phyloP scores from a whole-genome alignment of 208 protist genomes.

The Leishmania aethiopica region DNA sequence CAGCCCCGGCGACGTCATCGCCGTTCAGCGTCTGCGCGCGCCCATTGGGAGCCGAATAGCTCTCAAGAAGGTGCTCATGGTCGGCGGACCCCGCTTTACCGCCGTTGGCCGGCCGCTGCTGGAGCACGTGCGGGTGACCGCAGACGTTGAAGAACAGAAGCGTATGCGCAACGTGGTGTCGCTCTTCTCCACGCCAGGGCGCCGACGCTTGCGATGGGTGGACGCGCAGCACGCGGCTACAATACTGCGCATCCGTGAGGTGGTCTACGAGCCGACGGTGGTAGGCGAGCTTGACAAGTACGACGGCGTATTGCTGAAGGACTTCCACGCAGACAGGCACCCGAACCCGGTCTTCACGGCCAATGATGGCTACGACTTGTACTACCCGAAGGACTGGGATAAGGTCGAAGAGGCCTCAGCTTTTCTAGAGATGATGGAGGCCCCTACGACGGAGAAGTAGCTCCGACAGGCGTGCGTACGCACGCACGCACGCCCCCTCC shows the following conservation, averaged over 20 bases:
- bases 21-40: slow-evolving; percentile 75
- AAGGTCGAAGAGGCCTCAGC: slow-evolving; percentile 64
- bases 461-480: background rate
- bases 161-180: slow-evolving; percentile 88
- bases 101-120: slow-evolving; percentile 89
- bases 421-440: slow-evolving; percentile 68
- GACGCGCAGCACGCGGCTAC: slow-evolving; percentile 81
- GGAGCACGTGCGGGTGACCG: slow-evolving; percentile 58
- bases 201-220: slow-evolving; percentile 70
- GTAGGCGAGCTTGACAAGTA: slow-evolving; percentile 90
- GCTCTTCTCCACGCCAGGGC: slow-evolving; percentile 69
- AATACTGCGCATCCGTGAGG: slow-evolving; percentile 78
- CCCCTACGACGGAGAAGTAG: background rate
- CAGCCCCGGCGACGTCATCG: slow-evolving; percentile 78
- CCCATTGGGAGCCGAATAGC: slow-evolving; percentile 81
- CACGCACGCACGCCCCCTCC: too few species aligned
- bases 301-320: slow-evolving; percentile 47
- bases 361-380: slow-evolving; percentile 71
- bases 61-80: slow-evolving; percentile 90
- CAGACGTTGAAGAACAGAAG: slow-evolving; percentile 91
- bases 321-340: slow-evolving; percentile 47
- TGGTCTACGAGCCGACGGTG: slow-evolving; percentile 74
- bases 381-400: slow-evolving; percentile 61
- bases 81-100: slow-evolving; percentile 85
- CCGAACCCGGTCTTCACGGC: slow-evolving; percentile 66